These are phyloP conservation scores for Kentomonas sorsogonicus DNA, from an alignment of 208 protist species.

Conservation along the genomic window DNA sequence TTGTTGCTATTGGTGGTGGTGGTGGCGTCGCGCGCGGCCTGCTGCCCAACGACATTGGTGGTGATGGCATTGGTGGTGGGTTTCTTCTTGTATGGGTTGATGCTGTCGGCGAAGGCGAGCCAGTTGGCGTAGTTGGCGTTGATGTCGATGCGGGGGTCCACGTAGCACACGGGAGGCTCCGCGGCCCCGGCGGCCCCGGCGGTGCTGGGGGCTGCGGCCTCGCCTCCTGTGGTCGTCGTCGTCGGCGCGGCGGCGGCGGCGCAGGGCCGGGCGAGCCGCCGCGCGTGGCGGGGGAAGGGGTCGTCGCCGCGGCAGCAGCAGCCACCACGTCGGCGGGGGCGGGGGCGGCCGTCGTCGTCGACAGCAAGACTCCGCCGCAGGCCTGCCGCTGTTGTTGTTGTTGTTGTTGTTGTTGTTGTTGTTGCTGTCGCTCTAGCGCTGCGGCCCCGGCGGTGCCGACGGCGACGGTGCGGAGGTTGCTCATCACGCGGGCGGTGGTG, in stretches of 20 bases:
- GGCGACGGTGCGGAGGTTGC: too few species aligned
- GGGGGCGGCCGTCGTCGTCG: too few species aligned
- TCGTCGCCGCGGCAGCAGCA: too few species aligned
- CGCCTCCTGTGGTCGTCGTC: background rate
- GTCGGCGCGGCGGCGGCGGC: background rate
- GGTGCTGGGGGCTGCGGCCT: background rate
- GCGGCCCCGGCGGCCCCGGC: background rate
- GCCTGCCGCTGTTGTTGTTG: too few species aligned
- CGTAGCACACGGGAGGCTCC: conserved; percentile 4
- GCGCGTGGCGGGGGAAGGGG: too few species aligned
- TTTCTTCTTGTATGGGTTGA: conserved; percentile 32
- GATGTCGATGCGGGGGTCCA: conserved; percentile 44
- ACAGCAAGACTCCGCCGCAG: too few species aligned
- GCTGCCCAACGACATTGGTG: background rate
- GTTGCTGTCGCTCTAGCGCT: too few species aligned
- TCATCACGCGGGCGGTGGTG: too few species aligned
- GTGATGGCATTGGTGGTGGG: background rate
- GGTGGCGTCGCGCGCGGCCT: background rate
- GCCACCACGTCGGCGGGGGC: too few species aligned
- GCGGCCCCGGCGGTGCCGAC: too few species aligned
- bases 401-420: too few species aligned
- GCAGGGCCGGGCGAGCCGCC: too few species aligned
- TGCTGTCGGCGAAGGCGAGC: conserved; percentile 51
- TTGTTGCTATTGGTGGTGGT: conserved; percentile 5
- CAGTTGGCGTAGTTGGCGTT: conserved; percentile 32